Evolutionary conservation across 495 filamentous ascomycete genomes (phyloP).

Genomic region (Polyplosphaeria fusca): DNA sequence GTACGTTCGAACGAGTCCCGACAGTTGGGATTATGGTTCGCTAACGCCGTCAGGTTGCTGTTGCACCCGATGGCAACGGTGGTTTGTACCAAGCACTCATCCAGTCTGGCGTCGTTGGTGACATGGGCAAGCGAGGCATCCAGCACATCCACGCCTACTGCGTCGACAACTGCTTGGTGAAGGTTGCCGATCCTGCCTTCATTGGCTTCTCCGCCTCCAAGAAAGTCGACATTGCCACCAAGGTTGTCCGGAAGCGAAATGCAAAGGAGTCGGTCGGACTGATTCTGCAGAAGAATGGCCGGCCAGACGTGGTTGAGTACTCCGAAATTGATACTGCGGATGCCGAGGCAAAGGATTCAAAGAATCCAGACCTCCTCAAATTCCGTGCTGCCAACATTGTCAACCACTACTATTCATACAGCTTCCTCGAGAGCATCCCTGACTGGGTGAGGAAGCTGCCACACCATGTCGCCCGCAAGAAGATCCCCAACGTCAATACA

Average conservation of each 20-base stretch:
- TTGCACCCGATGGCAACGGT: constrained; percentile 97
- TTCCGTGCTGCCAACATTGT: constrained; percentile 99
- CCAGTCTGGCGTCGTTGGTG: constrained; percentile 73
- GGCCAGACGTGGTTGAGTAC: constrained; percentile 98
- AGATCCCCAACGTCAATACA: constrained; percentile 84
- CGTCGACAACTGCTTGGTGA: constrained; percentile 98
- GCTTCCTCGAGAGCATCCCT: constrained; percentile 87
- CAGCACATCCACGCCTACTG: constrained; percentile 97
- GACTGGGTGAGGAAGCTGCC: constrained; percentile 80
- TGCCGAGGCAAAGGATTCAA: constrained; percentile 82
- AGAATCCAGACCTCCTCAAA: constrained; percentile 78
- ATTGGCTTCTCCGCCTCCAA: constrained; percentile 88
- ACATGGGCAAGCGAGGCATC: constrained; percentile 86
- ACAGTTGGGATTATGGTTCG: too few species aligned
- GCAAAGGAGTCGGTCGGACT: constrained; percentile 95
- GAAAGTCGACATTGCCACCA: constrained; percentile 93
- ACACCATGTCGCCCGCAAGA: constrained; percentile 96
- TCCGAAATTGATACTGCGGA: constrained; percentile 89
- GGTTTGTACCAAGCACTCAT: constrained; percentile 93
- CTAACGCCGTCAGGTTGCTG: constrained; percentile 83
- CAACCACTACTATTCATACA: constrained; percentile 98
- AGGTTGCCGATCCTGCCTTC: constrained; percentile 93
- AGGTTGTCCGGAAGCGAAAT: constrained; percentile 96
- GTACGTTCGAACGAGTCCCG: too few species aligned
- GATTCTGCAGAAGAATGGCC: constrained; percentile 91